phyloP scores from a whole-genome alignment of 768 basidiomycete genomes.

The Glaciozyma antarctica region DNA sequence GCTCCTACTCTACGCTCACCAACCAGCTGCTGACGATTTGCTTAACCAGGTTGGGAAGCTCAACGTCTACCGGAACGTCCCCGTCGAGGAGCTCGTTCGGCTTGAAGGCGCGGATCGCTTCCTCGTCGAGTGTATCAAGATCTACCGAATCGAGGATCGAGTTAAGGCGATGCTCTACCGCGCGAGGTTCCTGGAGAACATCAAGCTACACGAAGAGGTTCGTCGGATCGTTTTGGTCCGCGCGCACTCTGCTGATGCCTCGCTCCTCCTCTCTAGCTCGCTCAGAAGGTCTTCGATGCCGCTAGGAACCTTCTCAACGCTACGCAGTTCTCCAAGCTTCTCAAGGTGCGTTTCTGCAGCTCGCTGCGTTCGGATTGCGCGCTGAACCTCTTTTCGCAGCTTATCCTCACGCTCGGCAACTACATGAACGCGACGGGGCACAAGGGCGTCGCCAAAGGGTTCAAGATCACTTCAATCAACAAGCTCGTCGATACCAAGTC shows the following conservation, averaged over 20 bases:
- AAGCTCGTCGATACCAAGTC: constrained; percentile 99
- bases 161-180: constrained; percentile 95
- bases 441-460: constrained; percentile 94
- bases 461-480: constrained; percentile 94
- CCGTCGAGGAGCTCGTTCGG: constrained; percentile 69
- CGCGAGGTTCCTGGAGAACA: constrained; percentile 72
- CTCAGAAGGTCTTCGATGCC: constrained; percentile 69
- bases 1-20: neutral
- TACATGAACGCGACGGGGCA: constrained; percentile 96
- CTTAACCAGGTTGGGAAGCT: constrained; percentile 60
- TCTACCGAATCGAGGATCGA: constrained; percentile 73
- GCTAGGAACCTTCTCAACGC: constrained; percentile 69
- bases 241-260: constrained; percentile 15
- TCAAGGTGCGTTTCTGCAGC: constrained; percentile 55
- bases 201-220: constrained; percentile 53
- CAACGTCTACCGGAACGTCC: constrained; percentile 78
- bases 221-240: constrained; percentile 31
- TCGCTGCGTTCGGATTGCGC: neutral
- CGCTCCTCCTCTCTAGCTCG: constrained; percentile 50
- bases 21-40: neutral
- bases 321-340: constrained; percentile 76
- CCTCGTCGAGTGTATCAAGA: constrained; percentile 94
- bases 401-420: constrained; percentile 91
- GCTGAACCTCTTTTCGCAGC: constrained; percentile 40
- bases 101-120: constrained; percentile 92